A percentile compares a stretch with the other conserved stretches of the same genome.
These are phyloP conservation scores for Clarireedia sp. DNA, from an alignment of 2,329 filamentous ascomycete species.

Conservation along the genomic window DNA sequence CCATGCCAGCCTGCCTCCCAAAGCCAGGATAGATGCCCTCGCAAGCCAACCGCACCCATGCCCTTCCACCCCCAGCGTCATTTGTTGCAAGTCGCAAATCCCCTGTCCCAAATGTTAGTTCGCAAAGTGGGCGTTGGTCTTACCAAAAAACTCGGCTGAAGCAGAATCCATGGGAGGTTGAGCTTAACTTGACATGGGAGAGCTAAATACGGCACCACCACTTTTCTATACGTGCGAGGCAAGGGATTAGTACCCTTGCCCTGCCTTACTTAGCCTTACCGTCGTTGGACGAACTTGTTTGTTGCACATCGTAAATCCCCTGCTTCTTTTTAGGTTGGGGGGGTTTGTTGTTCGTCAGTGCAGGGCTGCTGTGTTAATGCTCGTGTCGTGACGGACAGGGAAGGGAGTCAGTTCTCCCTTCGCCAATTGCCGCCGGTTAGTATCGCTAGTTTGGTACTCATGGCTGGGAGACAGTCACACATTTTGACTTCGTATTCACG, in stretches of 20 bases:
- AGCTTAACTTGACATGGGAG: neutral
- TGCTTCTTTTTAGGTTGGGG: neutral
- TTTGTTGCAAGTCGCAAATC: constrained; percentile 3
- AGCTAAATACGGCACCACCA: neutral
- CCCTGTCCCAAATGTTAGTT: neutral
- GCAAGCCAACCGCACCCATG: neutral
- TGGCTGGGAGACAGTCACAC: no score
- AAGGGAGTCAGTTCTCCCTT: no score
- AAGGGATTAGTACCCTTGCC: neutral
- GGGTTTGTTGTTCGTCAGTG: no score
- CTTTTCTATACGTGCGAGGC: neutral
- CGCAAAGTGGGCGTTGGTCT: neutral
- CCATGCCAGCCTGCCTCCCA: no score
- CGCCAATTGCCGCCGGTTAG: no score
- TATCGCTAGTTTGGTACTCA: no score
- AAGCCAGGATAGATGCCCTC: no score
- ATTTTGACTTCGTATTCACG: no score
- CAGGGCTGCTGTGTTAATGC: no score
- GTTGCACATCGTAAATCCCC: neutral
- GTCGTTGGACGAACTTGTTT: neutral
- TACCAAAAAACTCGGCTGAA: neutral
- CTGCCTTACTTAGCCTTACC: neutral
- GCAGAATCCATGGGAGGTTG: neutral
- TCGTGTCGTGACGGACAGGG: no score
- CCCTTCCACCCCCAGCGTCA: no score